Conservation (phyloP, 352 stramenopile genomes). For the Phytophthora citricola region DNA sequence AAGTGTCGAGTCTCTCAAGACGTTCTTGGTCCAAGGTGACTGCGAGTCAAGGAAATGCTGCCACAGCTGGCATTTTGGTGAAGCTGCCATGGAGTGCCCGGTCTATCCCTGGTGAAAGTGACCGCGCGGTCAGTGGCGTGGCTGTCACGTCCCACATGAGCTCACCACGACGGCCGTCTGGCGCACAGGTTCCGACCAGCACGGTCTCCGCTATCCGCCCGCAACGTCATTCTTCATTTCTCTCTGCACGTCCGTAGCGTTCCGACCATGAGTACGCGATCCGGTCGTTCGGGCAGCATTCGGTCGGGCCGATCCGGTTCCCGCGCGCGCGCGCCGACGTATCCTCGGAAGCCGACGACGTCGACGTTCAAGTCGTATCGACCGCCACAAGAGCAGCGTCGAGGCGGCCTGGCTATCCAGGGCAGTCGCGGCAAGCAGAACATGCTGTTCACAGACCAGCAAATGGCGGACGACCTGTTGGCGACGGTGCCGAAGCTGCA, state of each 20-base stretch:
- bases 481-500: constrained; percentile 44
- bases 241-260: neutral
- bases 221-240: constrained; percentile 8
- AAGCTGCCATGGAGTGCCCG: neutral
- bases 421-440: constrained; percentile 26
- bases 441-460: constrained; percentile 43
- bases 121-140: neutral
- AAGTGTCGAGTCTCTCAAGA: constrained; percentile 18
- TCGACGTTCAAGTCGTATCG: constrained; percentile 35
- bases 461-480: constrained; percentile 45
- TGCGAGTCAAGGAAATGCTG: constrained; percentile 1
- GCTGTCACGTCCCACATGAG: constrained; percentile 20
- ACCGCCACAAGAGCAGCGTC: constrained; percentile 23
- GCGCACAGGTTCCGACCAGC: constrained; percentile 14
- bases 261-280: constrained; percentile 28
- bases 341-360: no score
- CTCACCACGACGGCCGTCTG: constrained; percentile 28
- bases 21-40: neutral
- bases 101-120: constrained; percentile 13
- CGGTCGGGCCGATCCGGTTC: no score
- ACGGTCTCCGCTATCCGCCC: constrained; percentile 13
- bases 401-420: constrained; percentile 28
- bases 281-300: constrained; percentile 12
- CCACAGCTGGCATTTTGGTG: constrained; percentile 26
- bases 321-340: no score